These are phyloP conservation scores for Cryphonectria japonica DNA, from an alignment of 2,329 filamentous ascomycete species.

Conservation along the genomic window DNA sequence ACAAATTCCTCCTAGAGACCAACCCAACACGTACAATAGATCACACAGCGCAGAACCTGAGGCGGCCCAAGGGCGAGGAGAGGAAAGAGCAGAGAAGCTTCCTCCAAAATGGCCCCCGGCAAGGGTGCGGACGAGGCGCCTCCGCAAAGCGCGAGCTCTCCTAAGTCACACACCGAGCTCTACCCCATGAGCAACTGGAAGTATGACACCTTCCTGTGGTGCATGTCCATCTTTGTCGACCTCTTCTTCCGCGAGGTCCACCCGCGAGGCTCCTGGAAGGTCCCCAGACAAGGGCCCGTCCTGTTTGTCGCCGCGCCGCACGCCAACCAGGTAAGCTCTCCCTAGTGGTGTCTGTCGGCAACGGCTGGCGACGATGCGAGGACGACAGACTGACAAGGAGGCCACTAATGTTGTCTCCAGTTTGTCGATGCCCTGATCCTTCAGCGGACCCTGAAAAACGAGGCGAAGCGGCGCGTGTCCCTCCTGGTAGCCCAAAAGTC, in stretches of 20 bases:
- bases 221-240: constrained; percentile 82
- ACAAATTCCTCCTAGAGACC: not conserved
- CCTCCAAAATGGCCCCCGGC: not conserved
- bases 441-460: constrained; percentile 85
- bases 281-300: constrained; percentile 84
- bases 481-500: constrained; percentile 96
- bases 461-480: constrained; percentile 85
- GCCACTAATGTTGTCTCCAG: constrained; percentile 45
- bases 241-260: constrained; percentile 98
- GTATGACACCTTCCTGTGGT: constrained; percentile 79
- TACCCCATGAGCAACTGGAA: constrained; percentile 74
- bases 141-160: constrained; percentile 35
- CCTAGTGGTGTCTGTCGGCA: too few relatives aligned
- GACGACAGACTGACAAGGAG: constrained; percentile 15
- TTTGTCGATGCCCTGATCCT: constrained; percentile 96
- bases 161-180: constrained; percentile 53
- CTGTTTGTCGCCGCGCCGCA: constrained; percentile 97
- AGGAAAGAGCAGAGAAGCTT: not conserved
- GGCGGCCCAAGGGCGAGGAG: not conserved
- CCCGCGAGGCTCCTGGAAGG: constrained; percentile 91
- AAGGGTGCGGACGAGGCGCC: constrained; percentile 24
- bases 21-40: not conserved
- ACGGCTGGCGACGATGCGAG: not conserved
- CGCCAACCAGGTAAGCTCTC: constrained; percentile 77
- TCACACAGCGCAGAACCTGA: not conserved